Conservation (phyloP, 371 early-diverging fungal genomes). For the Rhizomucor miehei region DNA sequence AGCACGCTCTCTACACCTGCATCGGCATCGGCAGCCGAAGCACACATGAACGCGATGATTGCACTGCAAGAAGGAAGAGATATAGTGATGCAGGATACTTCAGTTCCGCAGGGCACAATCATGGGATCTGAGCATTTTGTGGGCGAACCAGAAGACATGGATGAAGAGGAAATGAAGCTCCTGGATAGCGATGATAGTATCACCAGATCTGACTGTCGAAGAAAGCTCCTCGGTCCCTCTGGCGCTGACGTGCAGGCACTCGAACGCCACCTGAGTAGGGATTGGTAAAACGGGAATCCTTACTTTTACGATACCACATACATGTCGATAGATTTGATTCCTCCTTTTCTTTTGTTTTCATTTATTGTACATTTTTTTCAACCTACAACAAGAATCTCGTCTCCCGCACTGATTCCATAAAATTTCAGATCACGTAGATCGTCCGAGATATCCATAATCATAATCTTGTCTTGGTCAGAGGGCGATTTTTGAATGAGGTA, state of each 20-base stretch:
- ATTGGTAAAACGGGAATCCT: conserved; percentile 14
- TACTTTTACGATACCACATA: background rate
- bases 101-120: conserved; percentile 6
- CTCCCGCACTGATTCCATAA: conserved; percentile 17
- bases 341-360: background rate
- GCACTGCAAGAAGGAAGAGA: conserved; percentile 30
- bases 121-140: conserved; percentile 18
- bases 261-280: conserved; percentile 21
- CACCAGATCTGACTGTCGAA: conserved; percentile 11
- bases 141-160: conserved; percentile 27
- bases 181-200: conserved; percentile 17
- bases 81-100: conserved; percentile 10
- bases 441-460: conserved; percentile 36
- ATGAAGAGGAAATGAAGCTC: conserved; percentile 18
- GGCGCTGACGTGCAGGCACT: conserved; percentile 13
- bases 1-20: conserved; percentile 39
- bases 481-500: conserved; percentile 23
- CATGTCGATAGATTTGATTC: conserved; percentile 2
- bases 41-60: conserved; percentile 32
- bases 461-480: background rate
- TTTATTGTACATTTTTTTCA: conserved; percentile 2
- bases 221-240: conserved; percentile 19
- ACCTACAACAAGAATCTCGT: conserved; percentile 7
- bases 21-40: conserved; percentile 30
- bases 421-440: conserved; percentile 43